These are phyloP conservation scores for Diospyros lotus DNA, from an alignment of 148 eudicot genomes.

Conservation along the genomic window DNA sequence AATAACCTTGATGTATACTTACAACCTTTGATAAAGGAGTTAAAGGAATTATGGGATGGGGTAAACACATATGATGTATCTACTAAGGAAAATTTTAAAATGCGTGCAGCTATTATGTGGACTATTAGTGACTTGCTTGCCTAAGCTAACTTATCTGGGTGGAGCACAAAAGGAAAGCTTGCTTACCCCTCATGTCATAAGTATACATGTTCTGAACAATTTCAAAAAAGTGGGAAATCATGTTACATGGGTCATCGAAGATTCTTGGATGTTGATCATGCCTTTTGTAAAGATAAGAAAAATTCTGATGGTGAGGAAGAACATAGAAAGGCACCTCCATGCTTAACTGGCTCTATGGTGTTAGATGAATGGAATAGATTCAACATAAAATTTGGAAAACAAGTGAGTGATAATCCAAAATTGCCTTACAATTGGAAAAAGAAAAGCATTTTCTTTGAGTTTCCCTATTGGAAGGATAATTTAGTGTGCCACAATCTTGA, in stretches of 20 bases:
- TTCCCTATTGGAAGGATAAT: conserved; percentile 19
- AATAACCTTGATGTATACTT: no score
- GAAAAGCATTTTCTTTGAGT: conserved; percentile 10
- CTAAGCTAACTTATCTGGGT: conserved; percentile 17
- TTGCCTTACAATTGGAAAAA: conserved; percentile 2
- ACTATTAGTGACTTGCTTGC: conserved; percentile 21
- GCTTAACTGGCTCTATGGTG: neutral
- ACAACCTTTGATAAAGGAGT: no score
- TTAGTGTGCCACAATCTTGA: conserved; percentile 16
- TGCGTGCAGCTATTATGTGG: conserved; percentile 11
- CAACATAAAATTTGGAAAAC: neutral
- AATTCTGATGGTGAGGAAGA: neutral
- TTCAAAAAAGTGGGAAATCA: conserved; percentile 3
- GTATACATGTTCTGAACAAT: neutral
- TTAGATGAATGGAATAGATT: neutral
- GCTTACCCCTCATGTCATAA: conserved; percentile 9
- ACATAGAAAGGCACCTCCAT: no score
- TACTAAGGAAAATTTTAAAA: neutral
- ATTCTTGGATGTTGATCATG: neutral
- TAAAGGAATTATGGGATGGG: no score
- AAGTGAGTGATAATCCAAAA: neutral
- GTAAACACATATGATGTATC: neutral
- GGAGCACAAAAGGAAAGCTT: conserved; percentile 12
- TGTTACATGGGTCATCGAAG: conserved; percentile 8
- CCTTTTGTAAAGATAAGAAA: conserved; percentile 4